Evolutionary conservation across 2,329 filamentous ascomycete genomes (phyloP), one percentile per base, ranked within the genome.

Genomic region (Eurotiales sp.): DNA sequence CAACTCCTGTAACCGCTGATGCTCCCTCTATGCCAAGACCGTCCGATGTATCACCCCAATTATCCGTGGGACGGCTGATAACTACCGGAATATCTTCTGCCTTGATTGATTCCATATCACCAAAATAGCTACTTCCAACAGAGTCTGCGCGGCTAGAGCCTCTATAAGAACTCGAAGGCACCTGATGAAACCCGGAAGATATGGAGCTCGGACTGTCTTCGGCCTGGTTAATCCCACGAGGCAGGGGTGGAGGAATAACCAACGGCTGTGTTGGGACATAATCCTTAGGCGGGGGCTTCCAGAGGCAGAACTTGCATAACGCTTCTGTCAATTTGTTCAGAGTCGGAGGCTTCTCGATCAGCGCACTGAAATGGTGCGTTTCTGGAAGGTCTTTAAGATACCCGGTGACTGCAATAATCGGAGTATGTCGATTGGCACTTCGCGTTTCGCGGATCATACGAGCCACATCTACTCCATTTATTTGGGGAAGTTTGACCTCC

Each of bases 391-490:
- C 93, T 67, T 97, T 97, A n/a, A 99, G 76, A 68, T 99, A 99
- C 6, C 93, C 92, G 3, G 93, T 99, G 29, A 99, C 92, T 43
- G 90, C 91, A 51, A 99, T 90, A 55, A 99, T 95, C 0, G 93
- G 93, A 0, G 93, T 99, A 60, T 93, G 85, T 0, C 88, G 87
- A 66, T 99, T 99, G 53, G 89, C 84, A 67, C 96, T 96, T 73
- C 92, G 93, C 1, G 92, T 96, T 66, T 97, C 92, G 43, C 93
- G 85, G 59, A 99, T 90, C 93, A 99, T 99, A 29, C 93, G 87
- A 46, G 93, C 92, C 51, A 99, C 89, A 66, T 99, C 93, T 11
- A 90, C 88, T 21, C 93, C 93, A 61, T 90, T 97, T 64, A 97
- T 90, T 64, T 95, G 90, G 8, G 93, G 92, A 41, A 99, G 77